Percentiles rank a stretch among this genome's conserved stretches.
Conservation (phyloP, 768 basidiomycete genomes). For the Harrya chromipes region DNA sequence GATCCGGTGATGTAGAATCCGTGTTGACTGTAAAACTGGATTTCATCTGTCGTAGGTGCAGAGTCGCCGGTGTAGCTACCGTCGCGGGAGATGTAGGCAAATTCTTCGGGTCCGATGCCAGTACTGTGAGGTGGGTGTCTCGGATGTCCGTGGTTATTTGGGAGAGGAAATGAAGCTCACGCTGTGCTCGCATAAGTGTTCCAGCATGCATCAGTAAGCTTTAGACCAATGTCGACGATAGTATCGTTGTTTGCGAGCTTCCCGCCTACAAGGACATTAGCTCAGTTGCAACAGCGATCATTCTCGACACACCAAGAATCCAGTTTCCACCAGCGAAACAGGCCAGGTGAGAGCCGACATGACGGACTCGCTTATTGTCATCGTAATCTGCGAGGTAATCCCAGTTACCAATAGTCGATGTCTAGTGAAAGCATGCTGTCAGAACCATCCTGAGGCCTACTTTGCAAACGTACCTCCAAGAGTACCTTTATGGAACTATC, state of each 20-base stretch:
- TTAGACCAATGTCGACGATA: constrained; percentile 57
- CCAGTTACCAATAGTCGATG: constrained; percentile 60
- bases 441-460: not conserved
- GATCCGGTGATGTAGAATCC: constrained; percentile 59
- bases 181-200: constrained; percentile 73
- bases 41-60: constrained; percentile 34
- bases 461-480: constrained; percentile 41
- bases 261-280: constrained; percentile 44
- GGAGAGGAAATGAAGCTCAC: constrained; percentile 36
- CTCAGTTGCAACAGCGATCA: not conserved
- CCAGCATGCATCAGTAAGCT: constrained; percentile 72
- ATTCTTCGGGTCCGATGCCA: constrained; percentile 72
- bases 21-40: constrained; percentile 55
- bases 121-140: constrained; percentile 41
- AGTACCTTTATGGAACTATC: constrained; percentile 68
- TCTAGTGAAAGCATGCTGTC: constrained; percentile 35
- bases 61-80: constrained; percentile 57
- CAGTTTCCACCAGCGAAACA: constrained; percentile 79
- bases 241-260: constrained; percentile 67
- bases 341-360: constrained; percentile 69
- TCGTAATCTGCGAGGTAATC: constrained; percentile 67
- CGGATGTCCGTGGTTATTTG: not conserved
- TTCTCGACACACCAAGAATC: constrained; percentile 50
- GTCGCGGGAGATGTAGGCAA: constrained; percentile 59
- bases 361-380: constrained; percentile 37